Evolutionary conservation across 2,329 filamentous ascomycete species (phyloP).

Genomic region (Fusarium pseudocircinatum): DNA sequence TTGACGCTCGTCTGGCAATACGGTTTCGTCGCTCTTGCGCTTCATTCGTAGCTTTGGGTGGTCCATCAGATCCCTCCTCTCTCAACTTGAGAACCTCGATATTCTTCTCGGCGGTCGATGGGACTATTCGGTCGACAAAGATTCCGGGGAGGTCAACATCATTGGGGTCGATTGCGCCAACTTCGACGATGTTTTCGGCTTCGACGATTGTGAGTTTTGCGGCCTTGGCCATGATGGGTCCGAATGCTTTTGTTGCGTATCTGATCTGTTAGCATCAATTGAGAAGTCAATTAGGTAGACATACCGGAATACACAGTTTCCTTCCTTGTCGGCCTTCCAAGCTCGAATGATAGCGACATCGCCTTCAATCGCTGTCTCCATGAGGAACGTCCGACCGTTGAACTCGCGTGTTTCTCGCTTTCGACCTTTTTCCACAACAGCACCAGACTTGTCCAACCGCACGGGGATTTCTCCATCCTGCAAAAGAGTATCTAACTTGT

Average conservation of each 20-base stretch:
- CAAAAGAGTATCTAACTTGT: slow-evolving; percentile 65
- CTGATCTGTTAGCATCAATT: slow-evolving; percentile 43
- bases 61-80: slow-evolving; percentile 51
- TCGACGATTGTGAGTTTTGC: slow-evolving; percentile 83
- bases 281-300: neutral
- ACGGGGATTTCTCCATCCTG: slow-evolving; percentile 75
- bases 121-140: slow-evolving; percentile 83
- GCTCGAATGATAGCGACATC: slow-evolving; percentile 82
- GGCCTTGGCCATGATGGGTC: slow-evolving; percentile 82
- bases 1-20: slow-evolving; percentile 80
- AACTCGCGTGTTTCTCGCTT: slow-evolving; percentile 78
- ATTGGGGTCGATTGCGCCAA: slow-evolving; percentile 77
- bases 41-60: slow-evolving; percentile 54
- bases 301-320: slow-evolving; percentile 81
- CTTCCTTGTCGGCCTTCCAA: slow-evolving; percentile 78
- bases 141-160: slow-evolving; percentile 84
- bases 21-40: slow-evolving; percentile 69
- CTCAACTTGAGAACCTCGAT: slow-evolving; percentile 75
- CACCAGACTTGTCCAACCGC: slow-evolving; percentile 66
- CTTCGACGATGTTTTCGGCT: slow-evolving; percentile 82
- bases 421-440: slow-evolving; percentile 70
- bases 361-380: slow-evolving; percentile 80
- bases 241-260: slow-evolving; percentile 80
- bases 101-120: slow-evolving; percentile 74
- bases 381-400: slow-evolving; percentile 75